phyloP scores from a whole-genome alignment of 2,329 filamentous ascomycete genomes.

The Ophiostoma sp. region DNA sequence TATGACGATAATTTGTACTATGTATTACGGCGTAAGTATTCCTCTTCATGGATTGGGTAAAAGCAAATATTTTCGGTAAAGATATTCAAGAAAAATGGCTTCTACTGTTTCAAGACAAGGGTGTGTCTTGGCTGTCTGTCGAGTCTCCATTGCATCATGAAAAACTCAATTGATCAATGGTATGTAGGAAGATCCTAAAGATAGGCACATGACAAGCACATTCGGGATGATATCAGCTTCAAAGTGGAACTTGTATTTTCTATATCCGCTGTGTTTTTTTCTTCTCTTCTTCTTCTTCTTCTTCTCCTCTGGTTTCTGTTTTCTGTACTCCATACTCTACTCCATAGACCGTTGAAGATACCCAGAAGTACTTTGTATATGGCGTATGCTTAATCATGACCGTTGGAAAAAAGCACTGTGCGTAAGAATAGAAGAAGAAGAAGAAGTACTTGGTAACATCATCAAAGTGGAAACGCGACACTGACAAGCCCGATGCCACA shows the following conservation, averaged over 20 bases:
- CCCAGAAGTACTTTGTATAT: background rate
- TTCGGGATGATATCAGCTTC: background rate
- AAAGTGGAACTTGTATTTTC: too few species aligned
- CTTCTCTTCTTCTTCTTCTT: too few species aligned
- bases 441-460: background rate
- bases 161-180: background rate
- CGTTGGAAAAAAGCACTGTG: slow-evolving; percentile 2
- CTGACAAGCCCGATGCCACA: background rate
- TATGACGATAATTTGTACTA: background rate
- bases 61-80: too few species aligned
- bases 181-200: background rate
- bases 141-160: background rate
- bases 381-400: background rate
- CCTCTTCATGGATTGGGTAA: too few species aligned
- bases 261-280: too few species aligned
- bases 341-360: background rate
- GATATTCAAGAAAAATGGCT: background rate
- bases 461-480: background rate
- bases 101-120: slow-evolving; percentile 1
- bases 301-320: too few species aligned
- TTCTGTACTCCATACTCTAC: background rate
- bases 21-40: too few species aligned
- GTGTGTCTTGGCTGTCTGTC: background rate
- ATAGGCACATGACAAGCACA: background rate
- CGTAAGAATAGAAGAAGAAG: background rate